Evolutionary conservation across 345 rosid genomes (phyloP).

Genomic region (Brassica napus): Da-Ae NC_063439.1:26818501-26819000

Average conservation of each 20-base stretch:
- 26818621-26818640: neutral
- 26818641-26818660: conserved; percentile 2
- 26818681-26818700: neutral
- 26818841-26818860: conserved; percentile 6
- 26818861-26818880: neutral
- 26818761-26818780: conserved; percentile 8
- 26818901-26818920: conserved; percentile 17
- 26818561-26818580: neutral
- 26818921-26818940: neutral
- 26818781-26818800: neutral
- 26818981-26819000: neutral
- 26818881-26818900: conserved; percentile 5
- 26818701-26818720: neutral
- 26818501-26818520: too few relatives aligned
- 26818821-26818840: neutral
- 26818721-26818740: neutral
- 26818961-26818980: neutral
- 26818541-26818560: neutral
- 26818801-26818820: conserved; percentile 19
- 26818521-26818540: too few relatives aligned
- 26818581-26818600: neutral
- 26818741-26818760: conserved; percentile 14
- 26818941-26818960: neutral
- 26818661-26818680: neutral
- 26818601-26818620: conserved; percentile 4